A percentile compares a stretch with the other conserved stretches of the same genome.
Conservation (phyloP, 768 basidiomycete genomes). For the Termitomyces sp. region DNA sequence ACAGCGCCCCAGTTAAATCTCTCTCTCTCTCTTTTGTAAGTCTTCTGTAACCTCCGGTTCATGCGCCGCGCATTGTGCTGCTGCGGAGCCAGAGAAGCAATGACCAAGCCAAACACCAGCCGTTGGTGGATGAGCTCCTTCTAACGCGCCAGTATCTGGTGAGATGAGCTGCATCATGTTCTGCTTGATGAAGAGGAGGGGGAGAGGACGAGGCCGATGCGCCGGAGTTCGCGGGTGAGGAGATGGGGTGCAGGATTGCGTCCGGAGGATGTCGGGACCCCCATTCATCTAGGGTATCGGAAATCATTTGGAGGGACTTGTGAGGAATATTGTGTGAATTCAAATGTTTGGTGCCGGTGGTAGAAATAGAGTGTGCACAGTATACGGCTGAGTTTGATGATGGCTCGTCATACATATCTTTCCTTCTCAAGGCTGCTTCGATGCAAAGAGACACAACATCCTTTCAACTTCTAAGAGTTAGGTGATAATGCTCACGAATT, state of each 20-base stretch:
- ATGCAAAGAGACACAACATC: too few relatives aligned
- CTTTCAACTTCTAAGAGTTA: too few relatives aligned
- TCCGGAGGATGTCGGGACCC: conserved; percentile 13
- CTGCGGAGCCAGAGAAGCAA: too few relatives aligned
- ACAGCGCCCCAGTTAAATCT: conserved; percentile 56
- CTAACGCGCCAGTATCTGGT: conserved; percentile 44
- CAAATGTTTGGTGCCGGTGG: too few relatives aligned
- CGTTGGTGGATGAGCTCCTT: conserved; percentile 35
- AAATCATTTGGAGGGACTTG: conserved; percentile 54
- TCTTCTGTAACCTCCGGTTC: conserved; percentile 15
- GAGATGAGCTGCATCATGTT: conserved; percentile 46
- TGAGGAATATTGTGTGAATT: too few relatives aligned
- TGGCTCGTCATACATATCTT: conserved; percentile 51
- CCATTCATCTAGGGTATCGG: conserved; percentile 48
- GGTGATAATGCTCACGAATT: conserved; percentile 45
- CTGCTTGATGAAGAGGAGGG: conserved; percentile 52
- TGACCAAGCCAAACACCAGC: not conserved
- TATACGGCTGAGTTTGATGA: conserved; percentile 69
- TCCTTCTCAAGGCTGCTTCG: conserved; percentile 52
- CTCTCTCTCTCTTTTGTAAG: conserved; percentile 32
- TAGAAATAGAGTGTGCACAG: conserved; percentile 27
- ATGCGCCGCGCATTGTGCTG: not conserved
- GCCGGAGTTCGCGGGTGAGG: conserved; percentile 21
- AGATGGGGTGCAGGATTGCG: conserved; percentile 11
- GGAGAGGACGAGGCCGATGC: conserved; percentile 30